phyloP scores from a whole-genome alignment of 192 early-diverging fungal species.

The Umbelopsis vinacea region DNA sequence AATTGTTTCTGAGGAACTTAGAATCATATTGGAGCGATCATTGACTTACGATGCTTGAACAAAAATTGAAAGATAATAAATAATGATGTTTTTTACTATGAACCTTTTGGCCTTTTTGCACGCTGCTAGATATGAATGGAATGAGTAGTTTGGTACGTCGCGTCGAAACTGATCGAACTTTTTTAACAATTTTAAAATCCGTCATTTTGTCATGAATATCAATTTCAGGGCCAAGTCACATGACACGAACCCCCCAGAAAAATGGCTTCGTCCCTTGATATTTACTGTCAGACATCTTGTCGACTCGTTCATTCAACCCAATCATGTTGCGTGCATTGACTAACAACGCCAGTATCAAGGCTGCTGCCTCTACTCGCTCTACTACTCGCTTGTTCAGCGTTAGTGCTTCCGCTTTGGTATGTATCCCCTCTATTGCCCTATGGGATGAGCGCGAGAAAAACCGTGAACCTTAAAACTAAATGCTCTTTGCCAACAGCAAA shows the following conservation, averaged over 20 bases:
- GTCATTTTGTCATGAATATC: too few relatives aligned
- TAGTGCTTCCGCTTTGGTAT: slow-evolving; percentile 39
- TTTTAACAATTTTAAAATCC: too few relatives aligned
- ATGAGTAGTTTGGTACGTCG: too few relatives aligned
- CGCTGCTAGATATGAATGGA: neutral
- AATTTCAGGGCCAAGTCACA: too few relatives aligned
- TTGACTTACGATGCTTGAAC: slow-evolving; percentile 29
- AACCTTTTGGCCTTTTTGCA: neutral
- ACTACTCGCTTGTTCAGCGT: slow-evolving; percentile 39
- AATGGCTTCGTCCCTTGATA: too few relatives aligned
- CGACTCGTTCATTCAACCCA: neutral
- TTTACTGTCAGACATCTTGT: neutral
- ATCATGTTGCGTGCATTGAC: slow-evolving; percentile 41
- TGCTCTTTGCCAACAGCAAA: slow-evolving; percentile 47
- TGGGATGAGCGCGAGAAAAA: neutral
- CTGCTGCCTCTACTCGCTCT: slow-evolving; percentile 18
- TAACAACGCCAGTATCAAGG: slow-evolving; percentile 26
- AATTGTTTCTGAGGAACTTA: slow-evolving; percentile 61
- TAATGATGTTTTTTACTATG: neutral
- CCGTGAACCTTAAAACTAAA: neutral
- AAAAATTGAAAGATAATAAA: slow-evolving; percentile 2
- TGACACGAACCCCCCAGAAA: too few relatives aligned
- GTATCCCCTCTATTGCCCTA: neutral
- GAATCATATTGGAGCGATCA: slow-evolving; percentile 45
- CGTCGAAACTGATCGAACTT: too few relatives aligned